Conservation (phyloP, 176 grass and related monocot genomes). For the Metroxylon sagu region DNA sequence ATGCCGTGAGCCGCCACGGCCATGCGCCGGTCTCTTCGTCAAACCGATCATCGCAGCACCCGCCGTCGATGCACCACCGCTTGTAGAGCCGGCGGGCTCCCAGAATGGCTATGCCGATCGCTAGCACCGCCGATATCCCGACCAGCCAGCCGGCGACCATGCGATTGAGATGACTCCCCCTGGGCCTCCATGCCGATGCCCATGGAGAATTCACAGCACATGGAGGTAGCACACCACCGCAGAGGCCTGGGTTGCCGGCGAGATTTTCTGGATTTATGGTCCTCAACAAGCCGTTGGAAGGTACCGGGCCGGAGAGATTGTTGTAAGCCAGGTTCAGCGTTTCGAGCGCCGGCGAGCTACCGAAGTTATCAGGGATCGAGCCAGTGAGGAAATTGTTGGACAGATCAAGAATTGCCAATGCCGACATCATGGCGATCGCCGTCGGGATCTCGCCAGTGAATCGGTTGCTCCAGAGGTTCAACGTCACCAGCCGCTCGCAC, state of each 20-base stretch:
- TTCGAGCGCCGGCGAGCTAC: conserved; percentile 77
- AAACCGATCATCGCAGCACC: conserved; percentile 48
- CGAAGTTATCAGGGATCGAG: conserved; percentile 73
- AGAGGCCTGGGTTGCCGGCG: conserved; percentile 67
- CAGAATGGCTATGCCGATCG: conserved; percentile 26
- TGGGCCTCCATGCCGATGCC: conserved; percentile 18
- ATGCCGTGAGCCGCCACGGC: conserved; percentile 85
- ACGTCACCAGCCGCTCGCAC: conserved; percentile 62
- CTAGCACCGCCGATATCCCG: conserved; percentile 42
- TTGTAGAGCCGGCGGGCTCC: conserved; percentile 47
- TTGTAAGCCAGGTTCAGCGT: conserved; percentile 92
- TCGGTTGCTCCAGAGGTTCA: conserved; percentile 62
- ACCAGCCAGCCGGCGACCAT: conserved; percentile 70
- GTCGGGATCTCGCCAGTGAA: conserved; percentile 63
- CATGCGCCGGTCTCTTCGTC: conserved; percentile 45
- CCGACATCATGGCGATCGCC: conserved; percentile 66
- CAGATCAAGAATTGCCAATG: conserved; percentile 73
- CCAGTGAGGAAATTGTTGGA: conserved; percentile 85
- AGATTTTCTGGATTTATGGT: conserved; percentile 90
- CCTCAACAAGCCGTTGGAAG: conserved; percentile 47
- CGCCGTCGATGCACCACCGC: conserved; percentile 49
- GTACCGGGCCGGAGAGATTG: conserved; percentile 75
- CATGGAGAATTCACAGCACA: conserved; percentile 26
- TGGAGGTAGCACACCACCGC: conserved; percentile 53
- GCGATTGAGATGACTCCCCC: conserved; percentile 54